Evolutionary conservation across 495 filamentous ascomycete genomes (phyloP).

Genomic region (Podospora australis): DNA sequence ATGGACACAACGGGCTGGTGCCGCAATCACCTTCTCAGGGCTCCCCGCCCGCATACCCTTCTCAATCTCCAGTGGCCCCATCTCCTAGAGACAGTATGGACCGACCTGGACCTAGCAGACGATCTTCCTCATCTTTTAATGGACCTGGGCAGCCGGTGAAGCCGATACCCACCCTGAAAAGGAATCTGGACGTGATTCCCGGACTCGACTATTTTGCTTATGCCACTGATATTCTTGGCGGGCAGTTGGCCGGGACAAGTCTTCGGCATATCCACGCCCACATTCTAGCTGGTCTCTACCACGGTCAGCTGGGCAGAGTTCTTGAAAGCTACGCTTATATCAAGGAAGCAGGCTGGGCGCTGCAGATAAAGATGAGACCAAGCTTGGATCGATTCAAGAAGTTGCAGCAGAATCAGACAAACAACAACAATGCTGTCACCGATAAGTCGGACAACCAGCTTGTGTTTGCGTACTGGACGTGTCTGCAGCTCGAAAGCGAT

Average conservation of each 20-base stretch:
- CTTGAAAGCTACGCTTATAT: constrained; percentile 91
- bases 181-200: constrained; percentile 83
- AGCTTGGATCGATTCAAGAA: constrained; percentile 38
- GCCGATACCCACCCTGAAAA: constrained; percentile 26
- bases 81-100: constrained; percentile 45
- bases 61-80: constrained; percentile 34
- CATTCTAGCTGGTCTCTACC: constrained; percentile 81
- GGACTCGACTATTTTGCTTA: constrained; percentile 83
- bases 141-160: constrained; percentile 23
- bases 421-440: constrained; percentile 14
- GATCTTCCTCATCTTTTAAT: constrained; percentile 35
- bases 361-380: constrained; percentile 70
- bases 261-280: constrained; percentile 78
- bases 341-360: constrained; percentile 64
- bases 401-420: constrained; percentile 22
- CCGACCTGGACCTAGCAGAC: constrained; percentile 32
- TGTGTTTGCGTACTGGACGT: constrained; percentile 86
- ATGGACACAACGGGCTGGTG: constrained; percentile 41
- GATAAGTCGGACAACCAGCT: constrained; percentile 49
- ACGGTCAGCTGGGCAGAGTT: constrained; percentile 78
- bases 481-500: constrained; percentile 91
- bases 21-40: constrained; percentile 37
- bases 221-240: constrained; percentile 81
- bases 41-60: constrained; percentile 39
- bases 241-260: constrained; percentile 67